Conservation (phyloP, 2,329 filamentous ascomycete species). For the Aspergillus fumigatus region DNA sequence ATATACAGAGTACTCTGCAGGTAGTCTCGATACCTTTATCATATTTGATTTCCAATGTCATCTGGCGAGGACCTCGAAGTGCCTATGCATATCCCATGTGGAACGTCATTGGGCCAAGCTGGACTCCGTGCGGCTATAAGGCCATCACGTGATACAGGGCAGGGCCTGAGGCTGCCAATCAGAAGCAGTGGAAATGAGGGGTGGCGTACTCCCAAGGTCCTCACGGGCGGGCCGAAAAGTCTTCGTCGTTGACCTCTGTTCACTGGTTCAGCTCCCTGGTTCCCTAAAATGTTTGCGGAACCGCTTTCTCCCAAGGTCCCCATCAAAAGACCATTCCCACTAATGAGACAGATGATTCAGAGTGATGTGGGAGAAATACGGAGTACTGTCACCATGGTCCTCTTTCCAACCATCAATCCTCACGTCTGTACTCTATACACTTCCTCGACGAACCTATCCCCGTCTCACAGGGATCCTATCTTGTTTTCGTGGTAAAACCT, state of each 20-base stretch:
- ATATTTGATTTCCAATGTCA: not conserved
- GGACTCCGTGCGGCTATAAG: not conserved
- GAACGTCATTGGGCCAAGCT: not conserved
- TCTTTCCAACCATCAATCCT: not conserved
- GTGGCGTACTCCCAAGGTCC: slow-evolving; percentile 30
- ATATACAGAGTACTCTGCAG: too few relatives aligned
- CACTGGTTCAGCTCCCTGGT: too few relatives aligned
- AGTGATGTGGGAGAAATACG: slow-evolving; percentile 1
- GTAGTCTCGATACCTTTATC: too few relatives aligned
- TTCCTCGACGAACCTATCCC: not conserved
- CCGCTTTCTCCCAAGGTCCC: slow-evolving; percentile 28
- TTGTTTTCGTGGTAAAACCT: not conserved
- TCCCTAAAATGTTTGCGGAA: slow-evolving; percentile 15
- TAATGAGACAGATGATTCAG: not conserved
- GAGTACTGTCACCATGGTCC: slow-evolving; percentile 11
- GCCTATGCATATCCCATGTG: not conserved
- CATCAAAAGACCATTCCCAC: slow-evolving; percentile 14
- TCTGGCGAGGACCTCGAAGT: not conserved
- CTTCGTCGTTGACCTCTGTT: not conserved
- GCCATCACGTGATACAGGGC: not conserved
- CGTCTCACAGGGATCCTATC: not conserved
- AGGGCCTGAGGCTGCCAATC: slow-evolving; percentile 5
- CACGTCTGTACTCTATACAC: not conserved
- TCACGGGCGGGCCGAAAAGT: slow-evolving; percentile 14
- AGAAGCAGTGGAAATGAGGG: slow-evolving; percentile 13